A percentile compares a stretch with the other conserved stretches of the same genome.
These are phyloP conservation scores for Rhynchosporium agropyri DNA, from an alignment of 2,329 filamentous ascomycete genomes.

Conservation along the genomic window DNA sequence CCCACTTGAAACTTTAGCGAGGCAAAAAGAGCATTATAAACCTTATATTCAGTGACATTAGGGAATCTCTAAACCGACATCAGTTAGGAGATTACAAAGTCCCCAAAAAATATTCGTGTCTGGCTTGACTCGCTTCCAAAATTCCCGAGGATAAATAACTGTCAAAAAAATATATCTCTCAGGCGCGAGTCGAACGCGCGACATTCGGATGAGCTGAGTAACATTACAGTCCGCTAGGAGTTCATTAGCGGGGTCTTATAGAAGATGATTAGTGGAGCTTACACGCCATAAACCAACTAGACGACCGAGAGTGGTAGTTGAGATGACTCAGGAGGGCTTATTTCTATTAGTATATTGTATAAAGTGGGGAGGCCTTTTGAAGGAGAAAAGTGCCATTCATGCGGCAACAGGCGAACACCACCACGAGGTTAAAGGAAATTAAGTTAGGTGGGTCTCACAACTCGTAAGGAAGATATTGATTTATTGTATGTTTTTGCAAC, in stretches of 20 bases:
- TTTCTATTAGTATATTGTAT: background rate
- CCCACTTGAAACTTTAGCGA: background rate
- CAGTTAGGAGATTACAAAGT: too few species aligned
- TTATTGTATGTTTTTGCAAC: background rate
- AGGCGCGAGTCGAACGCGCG: constrained; percentile 18
- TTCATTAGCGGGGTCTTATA: too few species aligned
- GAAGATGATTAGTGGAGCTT: too few species aligned
- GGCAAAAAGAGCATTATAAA: background rate
- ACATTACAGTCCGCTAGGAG: background rate
- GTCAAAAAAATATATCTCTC: background rate
- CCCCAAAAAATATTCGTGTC: background rate
- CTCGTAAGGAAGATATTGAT: background rate
- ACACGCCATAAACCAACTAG: constrained; percentile 18
- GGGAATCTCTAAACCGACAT: too few species aligned
- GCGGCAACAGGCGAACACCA: too few species aligned
- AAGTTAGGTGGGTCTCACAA: too few species aligned
- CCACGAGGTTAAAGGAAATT: too few species aligned
- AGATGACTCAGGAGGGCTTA: background rate
- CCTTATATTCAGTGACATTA: too few species aligned
- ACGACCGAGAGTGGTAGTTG: constrained; percentile 8
- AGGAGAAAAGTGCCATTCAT: too few species aligned
- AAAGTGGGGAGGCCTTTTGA: too few species aligned
- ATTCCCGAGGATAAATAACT: background rate
- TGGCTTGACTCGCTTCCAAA: too few species aligned
- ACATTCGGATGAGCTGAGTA: constrained; percentile 15